Conservation (phyloP, 257 asterid genomes). For the Echium plantagineum region DNA sequence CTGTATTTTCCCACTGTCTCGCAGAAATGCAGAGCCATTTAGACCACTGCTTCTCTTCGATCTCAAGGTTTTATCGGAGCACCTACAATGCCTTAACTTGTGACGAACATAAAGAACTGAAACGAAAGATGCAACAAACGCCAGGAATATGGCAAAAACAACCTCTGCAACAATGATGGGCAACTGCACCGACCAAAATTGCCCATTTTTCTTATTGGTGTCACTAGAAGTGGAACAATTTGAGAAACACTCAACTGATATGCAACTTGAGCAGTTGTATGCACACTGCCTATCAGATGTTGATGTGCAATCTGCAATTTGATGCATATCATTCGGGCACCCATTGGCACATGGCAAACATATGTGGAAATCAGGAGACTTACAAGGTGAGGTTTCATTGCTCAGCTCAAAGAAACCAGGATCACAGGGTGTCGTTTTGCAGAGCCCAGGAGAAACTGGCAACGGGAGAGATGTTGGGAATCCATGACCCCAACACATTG, state of each 20-base stretch:
- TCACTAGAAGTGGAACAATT: constrained; percentile 30
- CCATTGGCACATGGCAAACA: constrained; percentile 68
- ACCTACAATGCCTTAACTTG: constrained; percentile 64
- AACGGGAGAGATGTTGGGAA: constrained; percentile 60
- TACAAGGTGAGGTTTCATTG: constrained; percentile 46
- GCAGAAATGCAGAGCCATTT: constrained; percentile 23
- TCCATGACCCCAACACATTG: constrained; percentile 78
- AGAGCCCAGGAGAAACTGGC: constrained; percentile 65
- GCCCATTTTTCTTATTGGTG: constrained; percentile 24
- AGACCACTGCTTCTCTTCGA: constrained; percentile 21
- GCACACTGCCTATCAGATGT: constrained; percentile 47
- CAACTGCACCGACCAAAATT: constrained; percentile 61
- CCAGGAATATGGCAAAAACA: constrained; percentile 60
- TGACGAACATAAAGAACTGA: constrained; percentile 52
- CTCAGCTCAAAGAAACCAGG: constrained; percentile 42
- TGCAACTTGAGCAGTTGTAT: constrained; percentile 61
- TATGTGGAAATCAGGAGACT: constrained; percentile 40
- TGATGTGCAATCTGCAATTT: constrained; percentile 36
- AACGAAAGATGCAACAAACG: constrained; percentile 39
- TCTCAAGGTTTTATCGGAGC: constrained; percentile 26
- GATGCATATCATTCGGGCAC: constrained; percentile 66
- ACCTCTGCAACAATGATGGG: constrained; percentile 66
- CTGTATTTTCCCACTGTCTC: constrained; percentile 40
- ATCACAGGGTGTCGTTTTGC: constrained; percentile 43
- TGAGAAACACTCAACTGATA: constrained; percentile 41